A percentile compares a stretch with the other conserved stretches of the same genome.
Evolutionary conservation across 148 eudicot genomes (phyloP).

Genomic region (Rhododendron vialii): DNA sequence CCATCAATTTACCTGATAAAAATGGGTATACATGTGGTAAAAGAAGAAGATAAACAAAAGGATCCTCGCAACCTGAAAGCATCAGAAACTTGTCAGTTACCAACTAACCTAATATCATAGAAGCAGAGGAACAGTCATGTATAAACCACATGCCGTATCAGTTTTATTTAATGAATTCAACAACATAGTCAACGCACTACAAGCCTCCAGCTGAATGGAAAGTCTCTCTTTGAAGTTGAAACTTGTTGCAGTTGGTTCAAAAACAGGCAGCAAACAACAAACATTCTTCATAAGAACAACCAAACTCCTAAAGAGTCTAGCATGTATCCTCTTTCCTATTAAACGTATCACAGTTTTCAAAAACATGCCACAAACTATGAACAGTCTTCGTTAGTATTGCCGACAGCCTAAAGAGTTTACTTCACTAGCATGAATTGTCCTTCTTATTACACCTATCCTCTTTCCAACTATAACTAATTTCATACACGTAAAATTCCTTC

Average conservation of each 20-base stretch:
- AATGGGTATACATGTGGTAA: conserved; percentile 66
- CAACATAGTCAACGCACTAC: background rate
- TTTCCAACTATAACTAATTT: background rate
- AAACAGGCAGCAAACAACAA: too few relatives aligned
- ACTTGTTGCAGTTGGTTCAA: background rate
- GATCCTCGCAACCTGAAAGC: conserved; percentile 75
- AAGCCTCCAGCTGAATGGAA: background rate
- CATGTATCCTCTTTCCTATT: background rate
- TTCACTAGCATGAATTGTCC: background rate
- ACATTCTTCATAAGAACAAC: background rate
- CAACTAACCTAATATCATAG: background rate
- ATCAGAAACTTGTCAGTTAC: conserved; percentile 9
- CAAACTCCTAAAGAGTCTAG: background rate
- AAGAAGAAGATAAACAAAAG: conserved; percentile 65
- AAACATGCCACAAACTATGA: background rate
- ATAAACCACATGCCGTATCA: background rate
- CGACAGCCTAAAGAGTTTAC: background rate
- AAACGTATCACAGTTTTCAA: background rate
- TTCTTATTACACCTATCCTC: background rate
- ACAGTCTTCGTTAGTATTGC: background rate
- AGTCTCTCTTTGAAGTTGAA: background rate
- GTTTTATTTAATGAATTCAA: background rate
- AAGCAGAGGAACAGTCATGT: background rate
- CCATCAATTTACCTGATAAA: conserved; percentile 57
- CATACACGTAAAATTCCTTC: background rate